Conservation (phyloP, 169 alveolate species). For the Plasmodium gonderi region DNA sequence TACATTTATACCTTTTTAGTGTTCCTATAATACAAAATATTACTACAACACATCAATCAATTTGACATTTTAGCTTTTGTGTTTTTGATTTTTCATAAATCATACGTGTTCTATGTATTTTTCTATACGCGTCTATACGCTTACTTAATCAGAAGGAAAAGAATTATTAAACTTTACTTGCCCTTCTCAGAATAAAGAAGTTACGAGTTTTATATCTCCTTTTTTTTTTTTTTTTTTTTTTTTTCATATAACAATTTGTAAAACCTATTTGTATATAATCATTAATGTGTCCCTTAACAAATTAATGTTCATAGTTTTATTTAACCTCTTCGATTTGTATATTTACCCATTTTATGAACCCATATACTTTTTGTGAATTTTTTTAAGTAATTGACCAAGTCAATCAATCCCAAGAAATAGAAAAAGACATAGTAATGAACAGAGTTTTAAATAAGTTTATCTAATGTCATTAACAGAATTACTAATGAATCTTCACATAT, state of each 20-base stretch:
- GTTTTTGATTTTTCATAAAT: neutral
- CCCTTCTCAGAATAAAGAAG: neutral
- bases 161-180: neutral
- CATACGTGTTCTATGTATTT: neutral
- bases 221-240: neutral
- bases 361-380: neutral
- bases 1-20: neutral
- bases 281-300: neutral
- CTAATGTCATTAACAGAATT: neutral
- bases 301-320: too few species aligned
- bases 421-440: neutral
- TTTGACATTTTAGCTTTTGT: neutral
- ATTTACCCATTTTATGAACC: neutral
- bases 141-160: neutral
- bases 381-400: neutral
- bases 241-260: neutral
- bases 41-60: neutral
- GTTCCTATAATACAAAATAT: neutral
- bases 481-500: constrained; percentile 10
- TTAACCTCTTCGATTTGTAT: neutral
- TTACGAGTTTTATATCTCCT: too few species aligned
- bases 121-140: neutral
- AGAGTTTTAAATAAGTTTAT: neutral
- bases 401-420: neutral
- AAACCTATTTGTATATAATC: neutral